Conservation (phyloP, 108 stramenopile genomes). For the Discostella stelligeroides region DNA sequence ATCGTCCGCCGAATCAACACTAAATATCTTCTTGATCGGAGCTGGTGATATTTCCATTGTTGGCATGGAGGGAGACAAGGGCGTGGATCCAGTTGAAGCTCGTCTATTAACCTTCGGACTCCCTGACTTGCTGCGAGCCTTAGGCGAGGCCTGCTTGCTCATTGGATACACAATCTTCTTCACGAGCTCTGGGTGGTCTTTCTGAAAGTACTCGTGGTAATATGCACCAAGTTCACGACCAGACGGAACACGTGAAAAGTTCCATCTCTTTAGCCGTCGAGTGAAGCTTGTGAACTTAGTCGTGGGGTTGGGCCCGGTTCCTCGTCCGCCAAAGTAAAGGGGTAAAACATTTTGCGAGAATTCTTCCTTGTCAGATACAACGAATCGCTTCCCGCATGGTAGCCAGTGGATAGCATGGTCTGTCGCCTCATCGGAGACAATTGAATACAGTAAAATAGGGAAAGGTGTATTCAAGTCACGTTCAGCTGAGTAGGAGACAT, state of each 20-base stretch:
- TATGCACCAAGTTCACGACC: conserved; percentile 63
- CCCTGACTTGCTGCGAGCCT: background rate
- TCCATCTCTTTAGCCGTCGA: conserved; percentile 60
- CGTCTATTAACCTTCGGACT: conserved; percentile 23
- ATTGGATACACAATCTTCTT: conserved; percentile 31
- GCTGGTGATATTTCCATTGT: background rate
- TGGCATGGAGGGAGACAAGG: background rate
- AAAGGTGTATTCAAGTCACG: background rate
- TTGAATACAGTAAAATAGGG: conserved; percentile 29
- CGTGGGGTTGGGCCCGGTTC: background rate
- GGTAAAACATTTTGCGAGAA: conserved; percentile 56
- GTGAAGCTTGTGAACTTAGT: conserved; percentile 67
- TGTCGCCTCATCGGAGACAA: conserved; percentile 27
- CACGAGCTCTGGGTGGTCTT: conserved; percentile 29
- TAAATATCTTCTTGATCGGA: no score
- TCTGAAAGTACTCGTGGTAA: conserved; percentile 31
- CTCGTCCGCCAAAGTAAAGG: conserved; percentile 47
- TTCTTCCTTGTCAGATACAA: conserved; percentile 27
- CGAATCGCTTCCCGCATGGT: conserved; percentile 31
- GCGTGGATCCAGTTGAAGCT: conserved; percentile 31
- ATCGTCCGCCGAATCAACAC: no score
- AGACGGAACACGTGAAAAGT: conserved; percentile 47
- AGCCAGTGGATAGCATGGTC: conserved; percentile 39
- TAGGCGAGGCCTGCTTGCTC: conserved; percentile 7
- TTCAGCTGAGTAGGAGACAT: background rate